These are phyloP conservation scores for Vickermania spadyakhi DNA, from an alignment of 208 protist genomes.

Conservation along the genomic window DNA sequence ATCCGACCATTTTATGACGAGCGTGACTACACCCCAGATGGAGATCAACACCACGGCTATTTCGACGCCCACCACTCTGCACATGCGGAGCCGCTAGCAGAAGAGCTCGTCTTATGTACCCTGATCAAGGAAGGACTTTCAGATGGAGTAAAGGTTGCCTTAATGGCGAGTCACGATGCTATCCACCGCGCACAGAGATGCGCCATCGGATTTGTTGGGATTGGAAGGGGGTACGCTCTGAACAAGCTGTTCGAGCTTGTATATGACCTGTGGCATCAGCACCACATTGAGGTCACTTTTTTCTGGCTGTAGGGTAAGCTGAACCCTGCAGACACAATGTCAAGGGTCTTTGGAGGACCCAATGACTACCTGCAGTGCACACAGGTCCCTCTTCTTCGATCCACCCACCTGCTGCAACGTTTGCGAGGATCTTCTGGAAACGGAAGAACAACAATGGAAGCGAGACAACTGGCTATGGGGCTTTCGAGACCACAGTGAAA, in stretches of 20 bases:
- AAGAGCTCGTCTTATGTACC: background rate
- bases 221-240: slow-evolving; percentile 1
- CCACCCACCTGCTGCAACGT: slow-evolving; percentile 1
- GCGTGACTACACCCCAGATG: background rate
- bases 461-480: background rate
- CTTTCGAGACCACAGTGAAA: background rate
- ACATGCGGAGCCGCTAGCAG: slow-evolving; percentile 1
- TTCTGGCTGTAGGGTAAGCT: background rate
- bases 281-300: background rate
- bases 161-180: background rate
- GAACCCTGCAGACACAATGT: slow-evolving; percentile 2
- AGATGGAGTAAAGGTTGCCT: slow-evolving; percentile 1
- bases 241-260: background rate
- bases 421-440: background rate
- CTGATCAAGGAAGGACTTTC: background rate
- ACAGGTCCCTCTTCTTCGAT: background rate
- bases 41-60: background rate
- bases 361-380: background rate
- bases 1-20: background rate
- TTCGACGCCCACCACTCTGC: background rate
- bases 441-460: background rate
- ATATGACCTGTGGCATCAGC: background rate
- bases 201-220: background rate
- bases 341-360: slow-evolving; percentile 1
- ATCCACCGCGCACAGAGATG: slow-evolving; percentile 1